Evolutionary conservation across 768 basidiomycete genomes (phyloP).

Genomic region (Cubamyces lactineus): DNA sequence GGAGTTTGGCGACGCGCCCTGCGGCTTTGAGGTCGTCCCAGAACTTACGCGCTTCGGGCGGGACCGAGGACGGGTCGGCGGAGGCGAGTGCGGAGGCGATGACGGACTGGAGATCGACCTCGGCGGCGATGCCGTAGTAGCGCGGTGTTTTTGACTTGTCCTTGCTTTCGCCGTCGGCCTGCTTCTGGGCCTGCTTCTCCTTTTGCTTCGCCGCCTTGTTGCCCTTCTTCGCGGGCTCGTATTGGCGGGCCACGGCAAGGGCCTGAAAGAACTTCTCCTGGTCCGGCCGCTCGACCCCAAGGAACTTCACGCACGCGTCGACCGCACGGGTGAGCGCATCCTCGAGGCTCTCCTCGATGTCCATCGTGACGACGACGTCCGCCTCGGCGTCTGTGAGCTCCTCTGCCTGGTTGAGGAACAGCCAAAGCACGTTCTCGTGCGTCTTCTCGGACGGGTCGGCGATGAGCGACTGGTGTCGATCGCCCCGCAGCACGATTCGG

Average conservation of each 20-base stretch:
- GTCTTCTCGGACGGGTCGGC: conserved; percentile 51
- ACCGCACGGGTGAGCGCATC: conserved; percentile 60
- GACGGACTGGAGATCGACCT: conserved; percentile 60
- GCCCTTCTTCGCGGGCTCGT: conserved; percentile 43
- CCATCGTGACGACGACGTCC: conserved; percentile 70
- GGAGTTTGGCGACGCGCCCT: conserved; percentile 55
- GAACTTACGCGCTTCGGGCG: conserved; percentile 41
- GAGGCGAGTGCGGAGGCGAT: conserved; percentile 47
- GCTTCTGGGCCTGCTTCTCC: conserved; percentile 38
- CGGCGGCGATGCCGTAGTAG: conserved; percentile 81
- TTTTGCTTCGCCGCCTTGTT: conserved; percentile 35
- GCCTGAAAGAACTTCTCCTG: conserved; percentile 60
- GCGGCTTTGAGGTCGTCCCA: conserved; percentile 51
- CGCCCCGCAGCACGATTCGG: conserved; percentile 74
- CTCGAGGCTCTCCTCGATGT: conserved; percentile 57
- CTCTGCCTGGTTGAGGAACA: conserved; percentile 70
- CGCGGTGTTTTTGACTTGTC: conserved; percentile 41
- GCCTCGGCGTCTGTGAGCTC: conserved; percentile 66
- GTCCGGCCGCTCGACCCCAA: conserved; percentile 56
- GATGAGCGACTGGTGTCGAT: conserved; percentile 82
- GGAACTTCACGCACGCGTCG: conserved; percentile 54
- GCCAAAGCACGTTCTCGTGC: conserved; percentile 84
- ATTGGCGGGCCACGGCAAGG: conserved; percentile 44
- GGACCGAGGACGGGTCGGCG: conserved; percentile 37
- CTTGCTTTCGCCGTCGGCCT: not conserved